These are phyloP conservation scores for Leccinum variicolor DNA, from an alignment of 768 basidiomycete species.

Conservation along the genomic window DNA sequence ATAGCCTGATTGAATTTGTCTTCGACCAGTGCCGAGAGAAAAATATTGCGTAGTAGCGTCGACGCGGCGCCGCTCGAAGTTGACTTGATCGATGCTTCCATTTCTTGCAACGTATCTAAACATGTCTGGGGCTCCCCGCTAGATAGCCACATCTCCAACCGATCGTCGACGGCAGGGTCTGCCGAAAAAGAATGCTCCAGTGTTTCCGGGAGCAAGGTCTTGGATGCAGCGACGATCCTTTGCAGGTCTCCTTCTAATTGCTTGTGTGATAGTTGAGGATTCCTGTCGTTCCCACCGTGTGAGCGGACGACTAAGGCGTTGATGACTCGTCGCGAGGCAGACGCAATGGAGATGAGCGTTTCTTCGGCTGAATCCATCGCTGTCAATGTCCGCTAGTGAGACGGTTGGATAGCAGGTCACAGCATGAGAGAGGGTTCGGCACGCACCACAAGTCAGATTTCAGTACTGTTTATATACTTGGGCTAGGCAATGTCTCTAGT, in stretches of 20 bases:
- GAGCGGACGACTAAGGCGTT: background rate
- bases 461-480: background rate
- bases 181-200: background rate
- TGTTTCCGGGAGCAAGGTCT: background rate
- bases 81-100: background rate
- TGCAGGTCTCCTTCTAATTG: background rate
- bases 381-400: background rate
- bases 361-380: background rate
- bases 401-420: background rate
- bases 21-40: background rate
- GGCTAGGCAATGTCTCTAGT: background rate
- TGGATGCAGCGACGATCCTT: background rate
- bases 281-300: background rate
- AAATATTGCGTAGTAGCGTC: background rate
- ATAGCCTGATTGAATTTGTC: background rate
- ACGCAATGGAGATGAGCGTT: background rate
- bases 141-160: background rate
- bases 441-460: background rate
- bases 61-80: background rate
- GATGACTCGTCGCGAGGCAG: background rate
- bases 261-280: background rate
- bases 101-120: background rate
- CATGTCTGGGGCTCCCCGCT: background rate
- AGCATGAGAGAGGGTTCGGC: background rate
- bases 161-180: background rate